Conservation (phyloP, 257 asterid genomes). For the Solanum virginianum region DNA sequence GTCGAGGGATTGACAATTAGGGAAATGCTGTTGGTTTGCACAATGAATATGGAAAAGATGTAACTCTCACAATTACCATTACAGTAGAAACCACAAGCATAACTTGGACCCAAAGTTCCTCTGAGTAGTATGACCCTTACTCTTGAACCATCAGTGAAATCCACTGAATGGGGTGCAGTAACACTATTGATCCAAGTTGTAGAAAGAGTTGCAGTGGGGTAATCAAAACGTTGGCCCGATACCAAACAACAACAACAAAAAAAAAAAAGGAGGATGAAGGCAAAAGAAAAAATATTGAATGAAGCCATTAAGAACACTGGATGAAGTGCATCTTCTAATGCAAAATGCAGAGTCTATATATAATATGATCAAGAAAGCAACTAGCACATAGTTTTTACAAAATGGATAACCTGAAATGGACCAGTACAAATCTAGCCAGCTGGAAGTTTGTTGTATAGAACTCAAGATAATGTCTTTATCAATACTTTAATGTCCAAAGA, state of each 20-base stretch:
- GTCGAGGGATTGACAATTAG: neutral
- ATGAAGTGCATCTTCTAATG: neutral
- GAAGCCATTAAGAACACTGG: neutral
- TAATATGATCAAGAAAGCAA: neutral
- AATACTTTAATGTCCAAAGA: neutral
- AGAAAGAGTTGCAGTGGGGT: conserved; percentile 1
- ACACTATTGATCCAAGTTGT: conserved; percentile 3
- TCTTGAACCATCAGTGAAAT: neutral
- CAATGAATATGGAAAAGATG: conserved; percentile 6
- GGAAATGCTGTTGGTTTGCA: neutral
- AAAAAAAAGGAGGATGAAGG: neutral
- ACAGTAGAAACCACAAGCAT: conserved; percentile 11
- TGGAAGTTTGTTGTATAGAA: neutral
- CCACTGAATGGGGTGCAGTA: neutral
- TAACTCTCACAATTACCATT: neutral
- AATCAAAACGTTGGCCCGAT: neutral
- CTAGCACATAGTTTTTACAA: neutral
- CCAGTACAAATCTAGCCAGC: neutral
- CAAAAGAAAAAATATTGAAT: neutral
- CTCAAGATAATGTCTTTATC: neutral
- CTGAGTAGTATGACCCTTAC: neutral
- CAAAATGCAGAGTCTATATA: neutral
- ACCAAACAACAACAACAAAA: neutral
- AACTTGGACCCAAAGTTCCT: neutral
- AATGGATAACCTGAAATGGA: neutral